Evolutionary conservation across 768 basidiomycete genomes (phyloP), one percentile per base, ranked within the genome.

Genomic region (Termitomyces bulborhizus): DNA sequence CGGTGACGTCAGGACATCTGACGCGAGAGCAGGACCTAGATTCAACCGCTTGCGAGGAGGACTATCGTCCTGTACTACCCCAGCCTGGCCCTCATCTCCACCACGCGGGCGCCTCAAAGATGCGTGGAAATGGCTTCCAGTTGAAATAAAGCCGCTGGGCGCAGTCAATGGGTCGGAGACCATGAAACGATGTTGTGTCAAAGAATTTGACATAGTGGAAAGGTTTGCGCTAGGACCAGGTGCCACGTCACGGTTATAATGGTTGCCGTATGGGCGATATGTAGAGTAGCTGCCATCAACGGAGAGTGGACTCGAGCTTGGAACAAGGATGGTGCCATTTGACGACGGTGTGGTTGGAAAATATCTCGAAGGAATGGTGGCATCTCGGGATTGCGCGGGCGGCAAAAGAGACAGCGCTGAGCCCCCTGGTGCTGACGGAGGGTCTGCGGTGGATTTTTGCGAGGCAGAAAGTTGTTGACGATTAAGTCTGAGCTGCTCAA

Each of bases 321-420:
- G 89, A 24, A 89, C 88, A 52, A 91, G 82, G 49, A 91, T 70
- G 53, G 72, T 81, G 65, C 80, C 82, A 43, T 74, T 71, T 29
- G 78, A 66, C 9, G 78, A 71, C 7, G 83, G 61, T 57, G 76
- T 63, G 67, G 68, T 41, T 63, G 76, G 62, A 73, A 78, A 78
- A 79, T 83, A 88, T 56, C 81, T 82, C 54, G 85, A 83, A 68
- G 78, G 64, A 39, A 81, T 69, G n/a, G 85, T 86, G 43, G 80
- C 87, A 74, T 91, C 89, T 63, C 88, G 81, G 57, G 87, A 88
- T 73, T 91, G 89, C 37, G 79, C 85, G 56, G 77, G 83, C 56
- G 65, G 60, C 49, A 63, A 59, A 58, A 69, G 74, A 44, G 65
- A 46, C 47, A 62, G 48, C 58, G 55, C 61, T 53, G 60, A 58